Evolutionary conservation across 345 rosid species (phyloP), one percentile per base, ranked within the genome.

Genomic region (Boechera retrofracta): DNA sequence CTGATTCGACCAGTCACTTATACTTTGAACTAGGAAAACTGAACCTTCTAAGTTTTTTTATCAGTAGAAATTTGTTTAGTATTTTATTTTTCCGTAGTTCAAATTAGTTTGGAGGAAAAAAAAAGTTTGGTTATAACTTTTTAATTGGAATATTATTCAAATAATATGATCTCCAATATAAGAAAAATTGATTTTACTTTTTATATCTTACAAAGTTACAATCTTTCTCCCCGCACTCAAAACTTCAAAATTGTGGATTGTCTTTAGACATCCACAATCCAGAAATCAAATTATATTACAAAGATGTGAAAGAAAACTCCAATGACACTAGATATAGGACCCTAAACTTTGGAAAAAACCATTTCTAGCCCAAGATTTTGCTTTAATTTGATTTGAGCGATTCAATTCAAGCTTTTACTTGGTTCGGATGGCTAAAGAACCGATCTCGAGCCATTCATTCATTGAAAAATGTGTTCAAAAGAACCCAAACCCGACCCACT

Each of bases 401-500:
- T 6, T 24, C 31, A 56, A 57, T 41, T 41, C 8, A 57, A 49
- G 49, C 67, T 71, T 47, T 15, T 21, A 12, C 7, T 39, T 55
- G 67, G 33, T 48, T 71, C 69, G 68, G 77, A 78, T 72, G 73
- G 68, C 67, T 71, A 64, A 5, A 49, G 24, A 66, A 59, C 77
- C 73, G 6, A 66, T 54, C 39, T 26, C 71, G 60, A 35, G 21
- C 59, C 69, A 52, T 52, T 21, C 2, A n/a, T 70, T 64, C 6
- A 41, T 1, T 8, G 10, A 2, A 26, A 52, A 59, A 10, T 16
- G 1, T 59, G 24, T 13, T 79, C 69, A 92, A 66, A 94, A 92
- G 11, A 94, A 83, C 42, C 95, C 96, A 64, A 87, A 82, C 38
- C 87, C 88, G 2, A 88, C 92, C 97, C 95, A 90, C 13, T 90